Conservation (phyloP, 495 filamentous ascomycete genomes). For the Penicillium lagena region DNA sequence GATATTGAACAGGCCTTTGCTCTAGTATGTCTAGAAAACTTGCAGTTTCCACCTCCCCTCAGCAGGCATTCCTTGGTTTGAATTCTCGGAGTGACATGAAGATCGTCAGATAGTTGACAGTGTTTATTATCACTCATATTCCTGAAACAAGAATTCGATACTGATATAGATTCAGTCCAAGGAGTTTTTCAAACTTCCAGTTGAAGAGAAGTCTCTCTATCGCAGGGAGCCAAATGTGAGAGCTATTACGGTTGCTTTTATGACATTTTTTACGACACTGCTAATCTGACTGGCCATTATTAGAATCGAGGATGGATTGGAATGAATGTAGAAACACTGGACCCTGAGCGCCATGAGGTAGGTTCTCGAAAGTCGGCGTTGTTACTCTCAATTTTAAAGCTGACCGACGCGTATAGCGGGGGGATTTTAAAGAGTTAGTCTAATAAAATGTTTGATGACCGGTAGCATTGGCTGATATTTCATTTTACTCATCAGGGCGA, state of each 20-base stretch:
- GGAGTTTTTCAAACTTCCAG: conserved; percentile 58
- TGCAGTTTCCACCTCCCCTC: no score
- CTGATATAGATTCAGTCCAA: conserved; percentile 52
- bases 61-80: no score
- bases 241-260: no score
- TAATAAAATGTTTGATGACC: no score
- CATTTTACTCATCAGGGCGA: conserved; percentile 43
- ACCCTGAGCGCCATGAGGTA: conserved; percentile 67
- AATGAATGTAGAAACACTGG: conserved; percentile 75
- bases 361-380: neutral
- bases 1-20: conserved; percentile 58
- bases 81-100: no score
- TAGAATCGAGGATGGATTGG: conserved; percentile 71
- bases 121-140: no score
- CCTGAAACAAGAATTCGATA: no score
- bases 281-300: neutral
- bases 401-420: neutral
- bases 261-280: conserved; percentile 1
- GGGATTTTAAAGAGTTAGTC: conserved; percentile 7
- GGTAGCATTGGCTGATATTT: no score
- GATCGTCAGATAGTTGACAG: no score
- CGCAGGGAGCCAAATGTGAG: conserved; percentile 52
- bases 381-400: neutral
- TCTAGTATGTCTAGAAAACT: neutral
- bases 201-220: conserved; percentile 58